Evolutionary conservation across 2,329 filamentous ascomycete species (phyloP), one percentile per base, ranked within the genome.

Genomic region (Cytospora leucostoma): DNA sequence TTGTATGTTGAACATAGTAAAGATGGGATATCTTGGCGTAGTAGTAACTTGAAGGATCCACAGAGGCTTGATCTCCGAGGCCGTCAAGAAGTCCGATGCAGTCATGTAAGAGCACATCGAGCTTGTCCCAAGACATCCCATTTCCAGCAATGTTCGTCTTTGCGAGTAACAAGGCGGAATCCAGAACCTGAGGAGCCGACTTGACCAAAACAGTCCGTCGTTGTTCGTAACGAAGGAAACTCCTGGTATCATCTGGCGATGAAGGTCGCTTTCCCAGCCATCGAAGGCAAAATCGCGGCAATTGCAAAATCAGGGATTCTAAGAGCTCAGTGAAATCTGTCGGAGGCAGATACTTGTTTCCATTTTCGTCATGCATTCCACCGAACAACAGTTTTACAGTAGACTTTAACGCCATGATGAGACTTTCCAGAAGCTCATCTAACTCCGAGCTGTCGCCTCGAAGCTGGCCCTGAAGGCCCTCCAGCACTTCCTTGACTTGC

Each of bases 21-120:
- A 90, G 79, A 68, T 89, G 88, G 0, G 89, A 92, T 33, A 92
- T 83, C 69, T 88, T 90, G 66, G 89, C 82, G 62, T 84, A 79
- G 67, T 87, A 85, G 2, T 77, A 78, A n/a, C 71, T 68, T 21
- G 74, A 67, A 8, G 74, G 68, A 33, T 75, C 75, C 19, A 68
- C 57, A 7, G 70, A 63, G 57, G 68, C 71, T n/a, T 70, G 63
- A 59, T 82, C 76, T 6, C 80, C 79, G 52, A 87, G 76, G 57
- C 80, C 77, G 38, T 85, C 82, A 11, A 88, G 73, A 15, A 89
- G 75, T 7, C 75, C 74, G 8, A 82, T 70, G 64, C 82, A 84
- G 64, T 88, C 85, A 67, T 83, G 80, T 8, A 89, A 76, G 5
- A 83, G 77, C 1, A 83, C 77, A 66, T 89, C 86, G 66, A 85